These are phyloP conservation scores for Podila epigama DNA, from an alignment of 192 early-diverging fungal species.

Conservation along the genomic window DNA sequence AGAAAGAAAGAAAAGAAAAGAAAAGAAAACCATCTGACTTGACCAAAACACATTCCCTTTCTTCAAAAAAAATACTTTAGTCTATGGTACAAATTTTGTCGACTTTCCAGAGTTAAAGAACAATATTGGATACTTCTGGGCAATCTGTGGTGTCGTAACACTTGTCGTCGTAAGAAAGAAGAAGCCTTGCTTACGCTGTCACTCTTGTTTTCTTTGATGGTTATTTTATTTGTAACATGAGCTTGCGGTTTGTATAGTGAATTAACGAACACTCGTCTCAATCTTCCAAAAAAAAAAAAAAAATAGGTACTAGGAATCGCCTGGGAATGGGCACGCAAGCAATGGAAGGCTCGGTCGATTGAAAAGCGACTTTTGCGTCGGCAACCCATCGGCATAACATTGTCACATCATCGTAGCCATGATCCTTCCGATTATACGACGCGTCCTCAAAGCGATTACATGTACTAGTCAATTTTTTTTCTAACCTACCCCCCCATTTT, in stretches of 20 bases:
- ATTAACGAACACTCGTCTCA: background rate
- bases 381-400: background rate
- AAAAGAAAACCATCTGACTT: too few species aligned
- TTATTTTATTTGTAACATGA: background rate
- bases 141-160: background rate
- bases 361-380: background rate
- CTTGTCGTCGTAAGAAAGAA: background rate
- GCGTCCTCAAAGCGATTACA: too few species aligned
- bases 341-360: background rate
- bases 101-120: constrained; percentile 40
- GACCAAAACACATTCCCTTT: constrained; percentile 1
- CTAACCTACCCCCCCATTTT: too few species aligned
- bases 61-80: background rate
- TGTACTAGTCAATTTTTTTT: too few species aligned
- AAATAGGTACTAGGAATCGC: background rate
- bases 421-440: background rate
- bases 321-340: background rate
- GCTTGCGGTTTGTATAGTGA: background rate
- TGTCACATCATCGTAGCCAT: background rate
- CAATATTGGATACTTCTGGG: constrained; percentile 32
- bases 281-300: background rate
- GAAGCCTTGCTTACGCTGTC: background rate
- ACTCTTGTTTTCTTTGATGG: too few species aligned
- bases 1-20: too few species aligned
- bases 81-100: constrained; percentile 54